Evolutionary conservation across 225 moss, liverwort and hornwort genomes (phyloP).

Genomic region (Rhytidiadelphus loreus): DNA sequence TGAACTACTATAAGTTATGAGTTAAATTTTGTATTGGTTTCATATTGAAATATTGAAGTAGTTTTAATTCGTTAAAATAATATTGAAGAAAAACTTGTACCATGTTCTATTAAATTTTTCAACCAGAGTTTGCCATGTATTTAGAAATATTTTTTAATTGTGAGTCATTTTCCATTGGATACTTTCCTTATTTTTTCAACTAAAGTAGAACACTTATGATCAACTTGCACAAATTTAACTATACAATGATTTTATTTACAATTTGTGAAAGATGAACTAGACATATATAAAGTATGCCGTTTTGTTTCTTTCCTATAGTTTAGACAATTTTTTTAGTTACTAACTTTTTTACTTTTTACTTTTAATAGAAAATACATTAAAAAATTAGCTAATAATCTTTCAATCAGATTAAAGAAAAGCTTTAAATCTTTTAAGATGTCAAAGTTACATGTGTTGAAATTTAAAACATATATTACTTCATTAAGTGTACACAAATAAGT

Average conservation of each 20-base stretch:
- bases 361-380: no score
- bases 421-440: no score
- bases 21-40: not conserved
- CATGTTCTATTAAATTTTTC: not conserved
- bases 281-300: not conserved
- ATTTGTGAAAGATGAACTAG: not conserved
- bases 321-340: not conserved
- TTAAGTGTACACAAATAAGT: not conserved
- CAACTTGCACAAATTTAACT: not conserved
- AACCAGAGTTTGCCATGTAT: not conserved
- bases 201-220: not conserved
- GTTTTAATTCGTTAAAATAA: not conserved
- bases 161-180: not conserved
- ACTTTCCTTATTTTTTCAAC: not conserved
- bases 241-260: not conserved
- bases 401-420: no score
- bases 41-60: not conserved
- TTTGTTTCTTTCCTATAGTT: not conserved
- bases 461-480: not conserved
- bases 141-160: not conserved
- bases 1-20: not conserved
- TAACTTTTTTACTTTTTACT: not conserved
- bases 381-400: not conserved
- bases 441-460: not conserved
- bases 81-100: no score